These are phyloP conservation scores for Trifolium subterraneum DNA, from an alignment of 306 rosid genomes.

Conservation along the genomic window DNA sequence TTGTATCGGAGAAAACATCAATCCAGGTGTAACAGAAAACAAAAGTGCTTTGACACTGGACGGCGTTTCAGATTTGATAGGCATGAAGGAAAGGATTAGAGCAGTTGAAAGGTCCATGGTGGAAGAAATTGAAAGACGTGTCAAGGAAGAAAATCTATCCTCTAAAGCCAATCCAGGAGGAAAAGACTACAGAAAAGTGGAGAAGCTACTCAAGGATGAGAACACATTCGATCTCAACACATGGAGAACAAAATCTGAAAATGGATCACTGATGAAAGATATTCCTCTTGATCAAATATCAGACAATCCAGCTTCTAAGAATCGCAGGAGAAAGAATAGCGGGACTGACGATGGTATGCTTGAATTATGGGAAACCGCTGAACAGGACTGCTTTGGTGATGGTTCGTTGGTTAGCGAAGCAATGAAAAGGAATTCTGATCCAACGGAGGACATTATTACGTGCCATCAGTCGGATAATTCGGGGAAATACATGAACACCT, in stretches of 20 bases:
- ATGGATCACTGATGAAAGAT: slow-evolving; percentile 78
- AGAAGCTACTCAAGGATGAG: slow-evolving; percentile 42
- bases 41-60: slow-evolving; percentile 40
- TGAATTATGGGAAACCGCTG: slow-evolving; percentile 87
- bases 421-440: slow-evolving; percentile 50
- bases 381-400: slow-evolving; percentile 49
- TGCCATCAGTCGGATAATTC: slow-evolving; percentile 48
- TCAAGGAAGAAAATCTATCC: slow-evolving; percentile 43
- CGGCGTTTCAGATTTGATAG: slow-evolving; percentile 70
- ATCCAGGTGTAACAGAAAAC: slow-evolving; percentile 45
- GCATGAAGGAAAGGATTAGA: slow-evolving; percentile 65
- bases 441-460: slow-evolving; percentile 45
- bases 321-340: slow-evolving; percentile 59
- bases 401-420: slow-evolving; percentile 39
- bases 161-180: slow-evolving; percentile 39
- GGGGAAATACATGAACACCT: slow-evolving; percentile 46
- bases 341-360: slow-evolving; percentile 86
- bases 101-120: slow-evolving; percentile 61
- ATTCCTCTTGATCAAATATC: slow-evolving; percentile 89
- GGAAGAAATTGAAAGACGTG: slow-evolving; percentile 60
- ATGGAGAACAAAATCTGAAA: slow-evolving; percentile 56
- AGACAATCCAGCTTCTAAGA: slow-evolving; percentile 56
- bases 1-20: slow-evolving; percentile 46
- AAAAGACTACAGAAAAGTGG: slow-evolving; percentile 45
- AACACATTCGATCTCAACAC: slow-evolving; percentile 34